Percentiles rank a stretch among this genome's conserved stretches.
phyloP scores from a whole-genome alignment of 2,329 filamentous ascomycete genomes.

The Cadophora luteo-olivacea region DNA sequence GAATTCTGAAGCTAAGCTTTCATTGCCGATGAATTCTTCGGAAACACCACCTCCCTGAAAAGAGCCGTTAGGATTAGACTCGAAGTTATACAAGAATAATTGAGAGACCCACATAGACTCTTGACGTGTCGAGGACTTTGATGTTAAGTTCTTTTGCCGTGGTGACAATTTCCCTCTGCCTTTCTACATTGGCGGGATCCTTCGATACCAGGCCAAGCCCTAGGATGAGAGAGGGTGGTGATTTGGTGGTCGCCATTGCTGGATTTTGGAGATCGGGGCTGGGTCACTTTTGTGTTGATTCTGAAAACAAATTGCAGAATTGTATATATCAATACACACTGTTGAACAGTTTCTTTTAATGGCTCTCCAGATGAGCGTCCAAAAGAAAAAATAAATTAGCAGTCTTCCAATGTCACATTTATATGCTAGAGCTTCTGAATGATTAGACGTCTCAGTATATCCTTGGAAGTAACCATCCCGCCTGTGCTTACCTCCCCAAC shows the following conservation, averaged over 20 bases:
- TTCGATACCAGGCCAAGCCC: background rate
- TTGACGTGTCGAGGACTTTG: background rate
- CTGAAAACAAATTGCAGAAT: too few relatives aligned
- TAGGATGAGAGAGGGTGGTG: background rate
- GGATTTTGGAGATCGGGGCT: background rate
- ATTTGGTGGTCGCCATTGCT: background rate
- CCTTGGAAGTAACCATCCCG: background rate
- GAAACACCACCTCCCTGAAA: background rate
- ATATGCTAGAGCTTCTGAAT: background rate
- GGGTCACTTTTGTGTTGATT: background rate
- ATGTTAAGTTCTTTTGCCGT: background rate
- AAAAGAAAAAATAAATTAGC: too few relatives aligned
- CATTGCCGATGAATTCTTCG: background rate
- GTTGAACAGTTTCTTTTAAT: too few relatives aligned
- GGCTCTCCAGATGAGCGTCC: too few relatives aligned
- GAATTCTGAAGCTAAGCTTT: background rate
- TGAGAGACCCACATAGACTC: background rate
- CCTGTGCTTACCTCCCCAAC: background rate
- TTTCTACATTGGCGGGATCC: background rate
- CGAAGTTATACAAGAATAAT: background rate
- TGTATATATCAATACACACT: too few relatives aligned
- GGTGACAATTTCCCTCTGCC: background rate
- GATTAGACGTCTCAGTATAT: background rate
- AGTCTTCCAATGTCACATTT: too few relatives aligned
- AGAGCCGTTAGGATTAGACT: background rate